Base-by-base conservation (phyloP, 352 stramenopile genomes). In the Globisporangium alternatum region DNA sequence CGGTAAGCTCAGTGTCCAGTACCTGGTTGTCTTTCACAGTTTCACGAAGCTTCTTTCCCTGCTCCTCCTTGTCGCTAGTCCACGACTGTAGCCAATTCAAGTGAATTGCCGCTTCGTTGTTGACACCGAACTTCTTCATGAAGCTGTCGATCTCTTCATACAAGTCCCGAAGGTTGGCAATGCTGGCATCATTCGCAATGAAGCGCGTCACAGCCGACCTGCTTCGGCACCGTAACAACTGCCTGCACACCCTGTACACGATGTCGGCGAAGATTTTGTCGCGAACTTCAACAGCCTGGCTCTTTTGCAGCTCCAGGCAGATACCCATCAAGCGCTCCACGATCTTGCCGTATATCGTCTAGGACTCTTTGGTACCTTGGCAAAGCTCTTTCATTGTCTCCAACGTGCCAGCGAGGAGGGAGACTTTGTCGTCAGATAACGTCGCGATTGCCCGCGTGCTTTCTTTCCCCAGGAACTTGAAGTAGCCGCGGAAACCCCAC, bases 121-220 rank as follows among this genome's bases (percentile, higher is more conserved):
- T 19, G 45, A 54, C 9, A 22, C 15, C 12, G 10, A 33, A 35
- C 12, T 41, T 31, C 2, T 15, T 15, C 57, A 56, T 19, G 3
- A 63, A 45, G 39, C 21, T 21, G 30, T 63, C 57, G 44, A 63
- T 63, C 45, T 55, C 57, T 15, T 51, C 45, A 22, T 63, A 31
- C 3, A 63, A 45, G 28, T 55, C 44, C 10, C 57, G 45, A 5
- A 63, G 30, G 30, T 35, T 48, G 28, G 2, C 3, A 33, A 33
- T 56, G 28, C 2, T 22, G 2, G 44, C 9, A n/a, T 5, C 15
- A 3, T 19, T 31, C 25, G 10, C 25, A 5, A 63, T 44, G 30
- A 63, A 63, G 8, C 57, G 57, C 22, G 57, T 19, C 2, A 63
- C 17, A 9, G 28, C 43, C 7, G 30, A 17, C 33, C 45, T 48